A percentile compares a stretch with the other conserved stretches of the same genome.
Evolutionary conservation across 768 basidiomycete genomes (phyloP).

Genomic region (Hygrocybe coccinea): DNA sequence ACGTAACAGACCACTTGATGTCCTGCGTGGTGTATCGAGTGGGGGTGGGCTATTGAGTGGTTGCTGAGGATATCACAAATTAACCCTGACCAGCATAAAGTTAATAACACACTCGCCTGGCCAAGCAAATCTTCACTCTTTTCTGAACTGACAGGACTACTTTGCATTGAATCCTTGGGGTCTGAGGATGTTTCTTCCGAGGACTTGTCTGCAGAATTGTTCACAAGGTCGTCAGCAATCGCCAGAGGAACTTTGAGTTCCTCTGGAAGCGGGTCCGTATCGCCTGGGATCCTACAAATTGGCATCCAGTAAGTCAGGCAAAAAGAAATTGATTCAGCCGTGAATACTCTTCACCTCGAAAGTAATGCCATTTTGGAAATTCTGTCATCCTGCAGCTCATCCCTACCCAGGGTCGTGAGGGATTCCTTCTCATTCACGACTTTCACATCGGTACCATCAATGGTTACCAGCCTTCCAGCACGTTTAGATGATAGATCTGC

Average conservation of each 20-base stretch:
- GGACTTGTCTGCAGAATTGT: slow-evolving; percentile 28
- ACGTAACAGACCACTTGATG: slow-evolving; percentile 38
- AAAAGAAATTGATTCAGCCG: slow-evolving; percentile 10
- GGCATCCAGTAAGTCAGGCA: slow-evolving; percentile 7
- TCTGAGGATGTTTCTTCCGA: slow-evolving; percentile 10
- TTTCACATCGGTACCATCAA: slow-evolving; percentile 48
- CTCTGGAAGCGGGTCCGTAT: slow-evolving; percentile 53
- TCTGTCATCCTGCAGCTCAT: slow-evolving; percentile 71
- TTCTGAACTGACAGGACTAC: slow-evolving; percentile 15
- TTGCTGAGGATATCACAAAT: slow-evolving; percentile 13
- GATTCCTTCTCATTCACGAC: slow-evolving; percentile 75
- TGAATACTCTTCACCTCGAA: slow-evolving; percentile 45
- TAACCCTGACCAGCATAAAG: not conserved
- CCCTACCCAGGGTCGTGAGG: slow-evolving; percentile 63
- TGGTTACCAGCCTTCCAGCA: slow-evolving; percentile 33
- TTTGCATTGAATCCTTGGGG: slow-evolving; percentile 17
- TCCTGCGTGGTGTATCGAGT: slow-evolving; percentile 4
- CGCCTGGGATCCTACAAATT: slow-evolving; percentile 46
- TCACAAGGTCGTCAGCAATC: slow-evolving; percentile 55
- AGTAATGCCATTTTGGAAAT: slow-evolving; percentile 62
- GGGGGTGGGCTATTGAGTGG: slow-evolving; percentile 12
- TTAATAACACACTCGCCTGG: slow-evolving; percentile 15
- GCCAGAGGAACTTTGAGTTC: slow-evolving; percentile 58
- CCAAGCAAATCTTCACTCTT: slow-evolving; percentile 23
- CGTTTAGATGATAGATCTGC: slow-evolving; percentile 23